Evolutionary conservation across 257 asterid genomes (phyloP), one percentile per base, ranked within the genome.

Genomic region (Prunella vulgaris): DNA sequence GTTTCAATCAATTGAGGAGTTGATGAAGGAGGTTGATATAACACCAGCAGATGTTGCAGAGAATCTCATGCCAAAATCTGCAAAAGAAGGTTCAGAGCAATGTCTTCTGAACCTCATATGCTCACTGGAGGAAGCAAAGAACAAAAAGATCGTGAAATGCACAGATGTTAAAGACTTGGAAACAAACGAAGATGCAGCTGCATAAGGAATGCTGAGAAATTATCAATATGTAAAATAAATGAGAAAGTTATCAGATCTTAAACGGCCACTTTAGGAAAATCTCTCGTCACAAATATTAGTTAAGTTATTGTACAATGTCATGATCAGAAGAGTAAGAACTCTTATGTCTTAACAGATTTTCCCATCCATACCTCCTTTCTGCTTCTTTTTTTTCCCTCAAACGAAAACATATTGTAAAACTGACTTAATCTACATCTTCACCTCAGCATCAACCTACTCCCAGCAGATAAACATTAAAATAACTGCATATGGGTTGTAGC

Each of bases 401-500:
- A 70, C 66, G 79, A 74, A 74, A 80, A 64, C 74, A 71, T 51
- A 59, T 82, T 79, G 78, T 81, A 84, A 78, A 82, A 77, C 35
- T 74, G 81, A 77, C 86, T 82, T 75, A 75, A 81, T 84, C 90
- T 89, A 92, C 82, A 81, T 68, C 78, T 82, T 46, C 74, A 81
- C 65, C 80, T 73, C 85, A 76, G 74, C 77, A 65, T 68, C 77
- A 71, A 38, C 67, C 61, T 37, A 79, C 76, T 79, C 84, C 86
- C 82, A 62, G 80, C 87, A 79, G 81, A 70, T 73, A 64, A 77
- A 67, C 78, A 71, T 77, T 70, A 68, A 32, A 32, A 68, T 65
- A 75, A 78, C 86, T 69, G 81, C 86, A 66, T 9, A 22, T 64
- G 69, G 65, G 79, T 40, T 64, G 78, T 75, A 56, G 67, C 79